phyloP scores from a whole-genome alignment of 257 asterid genomes.

The Capsicum pubescens region DNA sequence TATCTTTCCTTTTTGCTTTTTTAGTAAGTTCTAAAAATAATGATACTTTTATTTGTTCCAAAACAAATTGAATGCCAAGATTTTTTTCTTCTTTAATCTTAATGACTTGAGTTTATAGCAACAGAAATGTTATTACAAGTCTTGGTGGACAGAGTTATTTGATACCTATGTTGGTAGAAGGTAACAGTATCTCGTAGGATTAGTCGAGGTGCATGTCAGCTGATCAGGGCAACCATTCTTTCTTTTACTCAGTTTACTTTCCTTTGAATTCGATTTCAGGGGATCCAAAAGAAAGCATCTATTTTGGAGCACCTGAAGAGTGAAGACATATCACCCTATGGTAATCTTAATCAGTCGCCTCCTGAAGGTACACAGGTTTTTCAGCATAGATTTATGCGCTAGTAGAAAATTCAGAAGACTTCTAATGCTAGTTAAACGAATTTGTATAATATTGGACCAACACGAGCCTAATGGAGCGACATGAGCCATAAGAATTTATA shows the following conservation, averaged over 20 bases:
- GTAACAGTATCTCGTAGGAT: background rate
- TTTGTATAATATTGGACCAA: too few relatives aligned
- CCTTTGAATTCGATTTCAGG: slow-evolving; percentile 41
- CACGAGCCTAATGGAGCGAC: background rate
- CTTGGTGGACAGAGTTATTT: accelerated
- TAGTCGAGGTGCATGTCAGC: accelerated
- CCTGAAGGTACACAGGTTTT: slow-evolving; percentile 37
- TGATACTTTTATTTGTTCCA: background rate
- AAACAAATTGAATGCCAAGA: background rate
- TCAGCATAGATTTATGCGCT: background rate
- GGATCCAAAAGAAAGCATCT: slow-evolving; percentile 60
- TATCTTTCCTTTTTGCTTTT: background rate
- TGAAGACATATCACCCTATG: slow-evolving; percentile 34
- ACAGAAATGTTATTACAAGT: background rate
- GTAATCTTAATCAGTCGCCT: slow-evolving; percentile 63
- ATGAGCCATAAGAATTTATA: background rate
- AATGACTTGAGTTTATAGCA: background rate
- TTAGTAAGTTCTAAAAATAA: background rate
- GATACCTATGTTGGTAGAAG: background rate
- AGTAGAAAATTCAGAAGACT: background rate
- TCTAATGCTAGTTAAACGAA: background rate
- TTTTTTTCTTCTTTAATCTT: background rate
- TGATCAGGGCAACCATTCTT: background rate
- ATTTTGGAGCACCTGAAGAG: slow-evolving; percentile 56
- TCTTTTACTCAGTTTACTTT: background rate